Evolutionary conservation across 192 early-diverging fungal species (phyloP), one percentile per base, ranked within the genome.

Genomic region (Coemansia umbellata): DNA sequence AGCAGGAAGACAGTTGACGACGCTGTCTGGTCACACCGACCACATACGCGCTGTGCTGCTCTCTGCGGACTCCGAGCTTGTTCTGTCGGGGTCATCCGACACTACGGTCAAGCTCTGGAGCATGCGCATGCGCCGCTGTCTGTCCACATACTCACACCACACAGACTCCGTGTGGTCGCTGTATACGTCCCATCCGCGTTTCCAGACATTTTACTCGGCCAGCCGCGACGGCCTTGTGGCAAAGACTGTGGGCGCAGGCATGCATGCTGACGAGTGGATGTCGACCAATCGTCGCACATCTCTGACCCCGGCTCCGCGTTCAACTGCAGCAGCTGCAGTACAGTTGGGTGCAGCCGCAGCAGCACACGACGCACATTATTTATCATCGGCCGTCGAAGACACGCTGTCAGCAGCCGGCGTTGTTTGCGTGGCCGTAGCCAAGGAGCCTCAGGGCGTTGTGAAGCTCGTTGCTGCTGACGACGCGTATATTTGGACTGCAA

Each of bases 51-150:
- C 88, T 18, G 60, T 97, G 17, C 65, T 97, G 27, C 72, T 99
- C 19, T 89, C 87, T 27, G 83, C 91, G 24, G 93, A 94, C 69
- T 94, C 93, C 27, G 81, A 89, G 73, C 81, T 84, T 39, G 81
- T 95, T 6, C 74, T 98, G 15, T 93, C 91, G 0, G 92, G 88
- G 10, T 99, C 96, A 0, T 91, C 90, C 2, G 96, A 99, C 69
- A 81, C 91, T 2, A 93, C 96, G 0, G 91, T 97, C 47, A 99
- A 99, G 68, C 79, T 97, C n/a, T 99, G 94, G 96, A 91, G 90
- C 28, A 79, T 95, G 32, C 83, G 81, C 28, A 84, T 89, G 23
- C 85, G 91, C 55, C 84, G 92, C 11, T 95, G 94, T 51, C 67
- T 97, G 33, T 84, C 86, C 3, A 97, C 95, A 0, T 97, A 85